Evolutionary conservation across 495 filamentous ascomycete genomes (phyloP), one percentile per base, ranked within the genome.

Genomic region (Sabuloglossum arenarium): DNA sequence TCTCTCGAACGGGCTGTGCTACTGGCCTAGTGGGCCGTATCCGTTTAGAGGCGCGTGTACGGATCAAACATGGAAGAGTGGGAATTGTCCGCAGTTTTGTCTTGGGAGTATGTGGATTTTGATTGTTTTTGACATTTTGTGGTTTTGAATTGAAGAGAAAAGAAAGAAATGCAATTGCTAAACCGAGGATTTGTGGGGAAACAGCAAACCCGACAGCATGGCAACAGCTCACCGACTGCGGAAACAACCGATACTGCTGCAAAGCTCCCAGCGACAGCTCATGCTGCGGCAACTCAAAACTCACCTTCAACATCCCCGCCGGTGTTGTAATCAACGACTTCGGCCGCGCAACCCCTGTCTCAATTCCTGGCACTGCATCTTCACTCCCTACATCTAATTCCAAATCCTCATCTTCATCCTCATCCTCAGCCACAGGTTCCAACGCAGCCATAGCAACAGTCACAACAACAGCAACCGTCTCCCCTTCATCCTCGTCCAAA

Each of bases 1-100:
- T 42, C 55, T 57, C 12, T 49, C 39, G 19, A 57, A 57, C 27
- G 29, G 29, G 3, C 39, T 57, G 14, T 57, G 55, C 14, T 29
- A 28, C 34, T 49, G 19, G 12, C n/a, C 34, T 3, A 25, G 10
- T 1, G 55, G 39, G 9, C 8, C 12, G 1, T 49, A 57, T 19
- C 14, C 43, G 30, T 55, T 57, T n/a, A 42, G 55, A 27, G 55
- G 55, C 19, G 45, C 39, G 5, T 57, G 55, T 28, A 53, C 55
- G 5, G 55, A 57, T n/a, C 12, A 57, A 21, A 29, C 34, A 6
- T 57, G 39, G 39, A 57, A 11, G 42, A 52, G 42, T 1, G 21
- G 27, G 12, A 24, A 45, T 8, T 57, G 55, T 24, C 37, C 42
- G 6, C 14, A 49, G n/a, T 45, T 14, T 25, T 57, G 55, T 42